A percentile compares a stretch with the other conserved stretches of the same genome.
Conservation (phyloP, 73 alveolate genomes). For the Effrenium voratum region DNA sequence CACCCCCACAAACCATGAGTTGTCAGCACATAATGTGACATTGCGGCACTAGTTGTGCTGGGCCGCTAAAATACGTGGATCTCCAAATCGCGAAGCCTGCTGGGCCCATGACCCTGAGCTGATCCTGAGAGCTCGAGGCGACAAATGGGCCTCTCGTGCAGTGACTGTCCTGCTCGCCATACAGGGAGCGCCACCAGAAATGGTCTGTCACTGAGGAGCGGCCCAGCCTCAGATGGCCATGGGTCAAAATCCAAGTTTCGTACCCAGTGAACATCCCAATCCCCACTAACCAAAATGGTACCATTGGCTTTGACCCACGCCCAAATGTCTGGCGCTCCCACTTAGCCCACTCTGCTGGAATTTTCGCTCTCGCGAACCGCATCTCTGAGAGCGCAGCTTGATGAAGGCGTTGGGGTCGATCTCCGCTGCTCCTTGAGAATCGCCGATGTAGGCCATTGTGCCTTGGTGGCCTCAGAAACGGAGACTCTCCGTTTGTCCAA, state of each 20-base stretch:
- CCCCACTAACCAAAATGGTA: too few species aligned
- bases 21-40: too few species aligned
- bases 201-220: constrained; percentile 92
- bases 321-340: too few species aligned
- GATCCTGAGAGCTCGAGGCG: constrained; percentile 35
- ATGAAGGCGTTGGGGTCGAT: constrained; percentile 80
- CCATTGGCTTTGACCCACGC: too few species aligned
- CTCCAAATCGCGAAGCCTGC: constrained; percentile 88
- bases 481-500: not conserved
- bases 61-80: constrained; percentile 50
- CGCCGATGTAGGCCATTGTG: constrained; percentile 93
- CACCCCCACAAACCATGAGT: not conserved
- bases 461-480: constrained; percentile 76
- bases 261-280: too few species aligned
- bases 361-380: too few species aligned
- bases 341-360: too few species aligned
- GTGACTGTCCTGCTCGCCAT: constrained; percentile 54
- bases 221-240: constrained; percentile 75
- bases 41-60: not conserved
- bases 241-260: too few species aligned
- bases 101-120: constrained; percentile 88
- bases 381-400: constrained; percentile 33
- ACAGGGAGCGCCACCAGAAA: constrained; percentile 87
- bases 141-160: not conserved
- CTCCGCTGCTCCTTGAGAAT: constrained; percentile 77